A percentile compares a stretch with the other conserved stretches of the same genome.
phyloP scores from a whole-genome alignment of 2,329 filamentous ascomycete species.

The Aspergillus novoparasiticus region DNA sequence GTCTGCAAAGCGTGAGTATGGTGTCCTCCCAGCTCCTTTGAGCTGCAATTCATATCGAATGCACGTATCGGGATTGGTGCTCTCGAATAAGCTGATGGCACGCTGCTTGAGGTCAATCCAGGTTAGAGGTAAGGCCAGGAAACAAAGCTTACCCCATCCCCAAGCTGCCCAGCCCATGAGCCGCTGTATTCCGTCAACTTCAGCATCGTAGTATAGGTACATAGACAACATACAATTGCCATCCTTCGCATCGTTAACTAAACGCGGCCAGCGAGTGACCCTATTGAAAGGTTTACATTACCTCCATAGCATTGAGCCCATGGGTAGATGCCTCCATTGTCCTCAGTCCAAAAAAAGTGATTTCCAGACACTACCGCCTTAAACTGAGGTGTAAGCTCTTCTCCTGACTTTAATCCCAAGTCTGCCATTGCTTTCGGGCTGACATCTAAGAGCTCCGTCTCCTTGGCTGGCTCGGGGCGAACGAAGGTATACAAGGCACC shows the following conservation, averaged over 20 bases:
- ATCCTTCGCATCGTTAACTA: constrained; percentile 38
- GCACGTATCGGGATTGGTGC: constrained; percentile 72
- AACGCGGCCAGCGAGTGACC: neutral
- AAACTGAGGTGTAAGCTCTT: constrained; percentile 74
- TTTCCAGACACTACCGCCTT: constrained; percentile 78
- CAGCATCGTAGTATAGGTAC: neutral
- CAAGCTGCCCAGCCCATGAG: constrained; percentile 92
- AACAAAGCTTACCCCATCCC: constrained; percentile 65
- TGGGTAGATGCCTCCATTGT: constrained; percentile 81
- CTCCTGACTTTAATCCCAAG: constrained; percentile 71
- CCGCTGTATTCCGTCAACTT: constrained; percentile 55
- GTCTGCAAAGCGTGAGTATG: constrained; percentile 95
- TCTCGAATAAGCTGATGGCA: constrained; percentile 92
- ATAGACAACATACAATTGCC: constrained; percentile 49
- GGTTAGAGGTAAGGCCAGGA: neutral
- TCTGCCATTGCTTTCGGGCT: constrained; percentile 78
- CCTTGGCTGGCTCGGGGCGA: constrained; percentile 70
- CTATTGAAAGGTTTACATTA: constrained; percentile 52
- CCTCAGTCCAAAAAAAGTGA: constrained; percentile 73
- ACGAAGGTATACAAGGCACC: constrained; percentile 89
- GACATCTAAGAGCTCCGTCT: constrained; percentile 78
- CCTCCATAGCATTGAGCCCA: constrained; percentile 99
- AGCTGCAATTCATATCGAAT: constrained; percentile 85
- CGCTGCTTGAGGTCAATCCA: constrained; percentile 45
- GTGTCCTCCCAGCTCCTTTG: constrained; percentile 90